Evolutionary conservation across 371 early-diverging fungal species (phyloP), one percentile per base, ranked within the genome.

Genomic region (Apophysomyces variabilis): DNA sequence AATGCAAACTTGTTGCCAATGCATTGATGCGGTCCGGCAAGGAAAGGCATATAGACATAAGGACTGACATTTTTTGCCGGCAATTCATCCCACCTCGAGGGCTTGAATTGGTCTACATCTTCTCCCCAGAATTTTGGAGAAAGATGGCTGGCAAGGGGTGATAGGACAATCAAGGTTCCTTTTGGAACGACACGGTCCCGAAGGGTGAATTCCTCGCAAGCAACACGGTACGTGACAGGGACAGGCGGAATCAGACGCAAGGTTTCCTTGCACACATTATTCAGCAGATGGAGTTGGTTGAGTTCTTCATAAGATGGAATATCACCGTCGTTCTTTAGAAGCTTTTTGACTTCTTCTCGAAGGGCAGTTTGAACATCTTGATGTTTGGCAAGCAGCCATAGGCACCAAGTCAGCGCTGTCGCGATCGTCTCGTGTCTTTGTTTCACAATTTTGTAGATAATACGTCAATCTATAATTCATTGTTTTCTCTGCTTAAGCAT

Each of bases 41-140:
- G 66, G 66, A 90, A 90, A 0, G 91, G 91, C 66, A 84, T 71
- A 57, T 84, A 88, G 7, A 82, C 78, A 65, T 83, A 83, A 0
- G 80, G 74, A 16, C 74, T 72, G 11, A 75, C 44, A 18, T 57
- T 50, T 0, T 66, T 64, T 39, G 78, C 78, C 4, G 69, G 69
- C 39, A 60, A 46, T 50, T 74, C 72, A 1, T 78, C 64, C 91
- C 91, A 91, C 41, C 91, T 79, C 12, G 77, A 81, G 14, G 91
- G 91, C 12, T 82, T 78, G 66, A 88, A 91, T 35, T 80, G 82
- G 45, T 82, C 70, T 3, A 78, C 88, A 66, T 91, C 88, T 13
- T 82, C 83, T 0, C 91, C 91, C 91, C 91, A 91, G 68, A 81
- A 79, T 11, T 78, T 72, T 56, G 67, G 71, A 36, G 72, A 69